A percentile compares a stretch with the other conserved stretches of the same genome.
phyloP scores from a whole-genome alignment of 257 asterid genomes.

The Capsicum baccatum region DNA sequence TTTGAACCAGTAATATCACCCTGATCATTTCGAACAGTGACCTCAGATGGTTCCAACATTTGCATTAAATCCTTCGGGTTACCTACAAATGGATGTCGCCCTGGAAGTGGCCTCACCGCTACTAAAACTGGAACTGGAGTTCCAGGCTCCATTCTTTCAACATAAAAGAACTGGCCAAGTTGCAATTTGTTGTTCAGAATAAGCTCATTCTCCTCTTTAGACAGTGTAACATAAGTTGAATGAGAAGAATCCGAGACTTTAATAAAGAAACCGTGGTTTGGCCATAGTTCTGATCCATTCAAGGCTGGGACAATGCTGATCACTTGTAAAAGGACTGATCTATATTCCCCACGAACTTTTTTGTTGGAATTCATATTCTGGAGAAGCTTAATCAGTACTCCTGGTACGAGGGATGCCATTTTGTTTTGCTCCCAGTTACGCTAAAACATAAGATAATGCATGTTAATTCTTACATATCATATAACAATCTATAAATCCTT shows the following conservation, averaged over 20 bases:
- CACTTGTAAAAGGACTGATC: constrained; percentile 74
- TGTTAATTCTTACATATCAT: background rate
- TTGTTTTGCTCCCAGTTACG: background rate
- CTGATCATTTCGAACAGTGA: constrained; percentile 39
- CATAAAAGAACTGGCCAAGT: constrained; percentile 81
- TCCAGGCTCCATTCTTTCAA: constrained; percentile 72
- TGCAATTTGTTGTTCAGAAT: constrained; percentile 78
- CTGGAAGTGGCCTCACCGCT: constrained; percentile 79
- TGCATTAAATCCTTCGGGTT: constrained; percentile 88
- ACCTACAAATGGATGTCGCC: constrained; percentile 80
- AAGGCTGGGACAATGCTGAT: constrained; percentile 88
- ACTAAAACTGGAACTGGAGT: constrained; percentile 71
- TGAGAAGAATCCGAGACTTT: constrained; percentile 92
- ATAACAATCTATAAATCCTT: background rate
- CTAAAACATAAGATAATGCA: background rate
- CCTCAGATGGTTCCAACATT: constrained; percentile 59
- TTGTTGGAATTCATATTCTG: constrained; percentile 65
- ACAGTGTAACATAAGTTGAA: constrained; percentile 72
- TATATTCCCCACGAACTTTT: constrained; percentile 71
- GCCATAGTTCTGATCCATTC: constrained; percentile 75
- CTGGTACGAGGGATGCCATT: constrained; percentile 87
- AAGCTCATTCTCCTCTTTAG: constrained; percentile 70
- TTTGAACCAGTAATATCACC: constrained; percentile 29
- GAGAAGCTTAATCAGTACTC: constrained; percentile 78
- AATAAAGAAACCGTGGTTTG: constrained; percentile 83